Base-by-base conservation (phyloP, 148 eudicot species). In the Mesembryanthemum crystallinum region DNA sequence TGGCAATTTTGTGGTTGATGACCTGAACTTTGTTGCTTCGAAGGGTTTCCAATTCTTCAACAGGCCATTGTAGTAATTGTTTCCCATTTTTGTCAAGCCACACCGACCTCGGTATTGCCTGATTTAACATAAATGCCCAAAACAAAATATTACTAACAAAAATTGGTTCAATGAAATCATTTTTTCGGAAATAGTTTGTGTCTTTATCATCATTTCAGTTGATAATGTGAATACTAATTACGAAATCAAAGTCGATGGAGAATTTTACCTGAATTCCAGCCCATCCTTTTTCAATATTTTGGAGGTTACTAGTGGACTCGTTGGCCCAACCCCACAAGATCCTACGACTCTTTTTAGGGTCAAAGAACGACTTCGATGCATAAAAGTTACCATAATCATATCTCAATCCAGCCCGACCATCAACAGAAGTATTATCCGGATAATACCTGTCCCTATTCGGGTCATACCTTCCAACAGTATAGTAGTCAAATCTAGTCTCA, bases 381-480 rank as follows among this genome's bases (percentile, higher is more conserved):
- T 92, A 92, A 75, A 89, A 92, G 69, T 92, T 92, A 0, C 98
- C 96, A 45, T 86, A 92, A 77, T 92, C 97, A 63, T 80, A 89
- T 72, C 98, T 90, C 71, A 92, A 80, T 0, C 98, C 98, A 15
- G 73, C 74, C 96, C 98, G 86, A 51, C 93, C 90, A 67, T 90
- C 98, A 37, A 80, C 76, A 5, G 82, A 80, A 1, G 74, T 81
- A 21, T 85, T 78, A 58, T 88, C 83, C 0, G 96, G 96, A 0
- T 57, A 47, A 47, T 91, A 93, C 13, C 28, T 69, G 13, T 91
- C 98, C 28, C 63, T 76, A 0, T 59, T 33, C 0, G 57, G 45
- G 12, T 61, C 70, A 78, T 93, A 93, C 1, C 54, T 81, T 1
- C 96, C 96, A 5, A 91, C 32, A 0, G 98, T 93, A 63, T 93